phyloP scores from a whole-genome alignment of 495 filamentous ascomycete species.

The Cercophora newfieldiana region DNA sequence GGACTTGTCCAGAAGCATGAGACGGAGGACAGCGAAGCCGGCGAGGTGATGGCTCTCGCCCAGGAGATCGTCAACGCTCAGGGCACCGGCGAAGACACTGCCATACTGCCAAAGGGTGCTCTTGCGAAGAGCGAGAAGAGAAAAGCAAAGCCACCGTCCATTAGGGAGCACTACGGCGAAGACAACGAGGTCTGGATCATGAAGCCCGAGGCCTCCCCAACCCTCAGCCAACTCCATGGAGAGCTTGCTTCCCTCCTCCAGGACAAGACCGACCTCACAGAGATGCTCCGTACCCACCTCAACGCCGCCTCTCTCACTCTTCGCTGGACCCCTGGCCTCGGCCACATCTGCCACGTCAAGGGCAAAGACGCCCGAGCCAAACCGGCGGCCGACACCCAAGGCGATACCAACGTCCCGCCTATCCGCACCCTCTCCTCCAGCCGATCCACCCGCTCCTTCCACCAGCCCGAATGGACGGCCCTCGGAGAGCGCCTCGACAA shows the following conservation, averaged over 20 bases:
- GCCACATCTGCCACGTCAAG: slow-evolving; percentile 89
- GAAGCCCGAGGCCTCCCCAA: slow-evolving; percentile 68
- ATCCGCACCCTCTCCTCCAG: slow-evolving; percentile 70
- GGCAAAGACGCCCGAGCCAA: slow-evolving; percentile 71
- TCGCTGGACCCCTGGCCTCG: slow-evolving; percentile 77
- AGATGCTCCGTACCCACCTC: slow-evolving; percentile 54
- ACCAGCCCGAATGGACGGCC: slow-evolving; percentile 77
- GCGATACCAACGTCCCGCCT: slow-evolving; percentile 32
- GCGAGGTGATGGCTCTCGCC: slow-evolving; percentile 66
- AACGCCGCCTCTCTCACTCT: slow-evolving; percentile 65
- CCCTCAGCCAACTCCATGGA: slow-evolving; percentile 64
- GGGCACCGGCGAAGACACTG: slow-evolving; percentile 46
- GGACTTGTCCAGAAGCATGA: slow-evolving; percentile 76
- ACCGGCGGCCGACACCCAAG: slow-evolving; percentile 31
- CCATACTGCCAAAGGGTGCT: slow-evolving; percentile 43
- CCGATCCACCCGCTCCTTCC: slow-evolving; percentile 82
- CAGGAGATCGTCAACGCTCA: slow-evolving; percentile 64
- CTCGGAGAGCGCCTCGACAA: slow-evolving; percentile 76
- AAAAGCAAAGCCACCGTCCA: slow-evolving; percentile 30
- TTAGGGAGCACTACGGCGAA: slow-evolving; percentile 52
- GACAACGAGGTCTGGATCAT: slow-evolving; percentile 81
- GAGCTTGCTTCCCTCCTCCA: slow-evolving; percentile 57
- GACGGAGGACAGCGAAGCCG: slow-evolving; percentile 68
- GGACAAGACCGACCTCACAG: slow-evolving; percentile 60
- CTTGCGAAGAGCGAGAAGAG: slow-evolving; percentile 32